Base-by-base conservation (phyloP, 2,329 filamentous ascomycete species). In the Orbilia oligospora region DNA sequence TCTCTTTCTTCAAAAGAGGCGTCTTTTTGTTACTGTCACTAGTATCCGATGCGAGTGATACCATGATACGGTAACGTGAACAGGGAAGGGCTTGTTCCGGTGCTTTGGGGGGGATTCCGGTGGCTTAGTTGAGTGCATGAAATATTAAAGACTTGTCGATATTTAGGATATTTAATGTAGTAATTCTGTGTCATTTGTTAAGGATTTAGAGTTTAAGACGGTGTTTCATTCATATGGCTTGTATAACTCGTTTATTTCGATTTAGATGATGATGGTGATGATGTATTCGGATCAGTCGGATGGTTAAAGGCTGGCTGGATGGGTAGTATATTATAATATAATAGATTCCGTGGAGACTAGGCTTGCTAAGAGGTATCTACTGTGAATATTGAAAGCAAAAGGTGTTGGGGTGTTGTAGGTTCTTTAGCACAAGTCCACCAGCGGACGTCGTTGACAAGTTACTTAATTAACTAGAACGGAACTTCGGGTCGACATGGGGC, bases 41-140 rank as follows among this genome's bases (percentile, higher is more conserved):
- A n/a, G 1, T 30, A n/a, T 33, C 51, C 27, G 38, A 49, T 53
- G 27, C 51, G 27, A 56, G 18, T 46, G 44, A 46, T 46, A 18
- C n/a, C 44, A 49, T 69, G 66, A 46, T 58, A 53, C 38, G 38
- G 44, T 51, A 58, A 69, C 51, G 38, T 51, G 63, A 48, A 65
- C 41, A 44, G 16, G 20, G 10, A 38, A 48, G 27, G 27, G 27
- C 18, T 20, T 51, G 5, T 51, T 27, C 22, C 44, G 44, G 44
- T 49, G 46, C 10, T 20, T 18, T 10, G 6, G 44, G n/a, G 44
- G n/a, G n/a, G n/a, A n/a, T n/a, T n/a, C n/a, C n/a, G n/a, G n/a
- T n/a, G n/a, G n/a, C n/a, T n/a, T 18, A 18, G 44, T 18, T 48
- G 9, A 20, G 1, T 3, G 44, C 18, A 48, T 46, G 8, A 8